Evolutionary conservation across 768 basidiomycete species (phyloP).

Genomic region (Boletus patriciae): DNA sequence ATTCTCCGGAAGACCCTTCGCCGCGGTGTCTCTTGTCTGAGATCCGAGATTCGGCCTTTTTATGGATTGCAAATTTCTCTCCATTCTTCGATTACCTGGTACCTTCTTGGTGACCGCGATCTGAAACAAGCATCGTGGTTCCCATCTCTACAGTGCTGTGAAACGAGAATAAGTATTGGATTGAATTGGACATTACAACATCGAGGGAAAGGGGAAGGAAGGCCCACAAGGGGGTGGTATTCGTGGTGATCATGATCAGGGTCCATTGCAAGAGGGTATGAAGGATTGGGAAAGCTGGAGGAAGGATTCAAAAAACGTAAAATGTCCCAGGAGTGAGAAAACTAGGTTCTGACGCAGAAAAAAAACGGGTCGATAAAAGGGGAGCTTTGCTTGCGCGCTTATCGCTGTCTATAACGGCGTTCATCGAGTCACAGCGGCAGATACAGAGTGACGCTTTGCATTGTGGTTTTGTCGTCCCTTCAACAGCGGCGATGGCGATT

Average conservation of each 20-base stretch:
- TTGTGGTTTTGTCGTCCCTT: slow-evolving; percentile 30
- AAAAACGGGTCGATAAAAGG: background rate
- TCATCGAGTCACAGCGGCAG: slow-evolving; percentile 28
- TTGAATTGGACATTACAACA: slow-evolving; percentile 22
- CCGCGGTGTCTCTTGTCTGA: slow-evolving; percentile 29
- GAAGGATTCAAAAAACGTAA: slow-evolving; percentile 12
- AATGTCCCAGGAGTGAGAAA: slow-evolving; percentile 4
- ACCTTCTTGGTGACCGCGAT: slow-evolving; percentile 6
- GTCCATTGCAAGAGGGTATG: slow-evolving; percentile 25
- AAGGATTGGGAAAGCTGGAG: background rate
- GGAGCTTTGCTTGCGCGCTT: slow-evolving; percentile 10
- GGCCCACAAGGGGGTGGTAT: slow-evolving; percentile 14
- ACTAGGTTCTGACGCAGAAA: slow-evolving; percentile 7
- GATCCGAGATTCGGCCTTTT: slow-evolving; percentile 14
- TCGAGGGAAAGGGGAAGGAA: background rate
- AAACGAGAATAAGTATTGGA: slow-evolving; percentile 7
- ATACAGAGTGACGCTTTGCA: slow-evolving; percentile 28
- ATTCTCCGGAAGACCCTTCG: slow-evolving; percentile 14
- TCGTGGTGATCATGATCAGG: slow-evolving; percentile 12
- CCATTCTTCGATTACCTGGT: slow-evolving; percentile 20
- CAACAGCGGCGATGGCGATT: slow-evolving; percentile 24
- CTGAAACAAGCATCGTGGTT: slow-evolving; percentile 16
- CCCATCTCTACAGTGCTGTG: slow-evolving; percentile 5
- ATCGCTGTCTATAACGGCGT: slow-evolving; percentile 17
- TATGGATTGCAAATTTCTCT: slow-evolving; percentile 19